Percentiles rank a stretch among this genome's conserved stretches.
Evolutionary conservation across 805 yeast genomes (phyloP).

Genomic region (Gaillardinia entomophila): DNA sequence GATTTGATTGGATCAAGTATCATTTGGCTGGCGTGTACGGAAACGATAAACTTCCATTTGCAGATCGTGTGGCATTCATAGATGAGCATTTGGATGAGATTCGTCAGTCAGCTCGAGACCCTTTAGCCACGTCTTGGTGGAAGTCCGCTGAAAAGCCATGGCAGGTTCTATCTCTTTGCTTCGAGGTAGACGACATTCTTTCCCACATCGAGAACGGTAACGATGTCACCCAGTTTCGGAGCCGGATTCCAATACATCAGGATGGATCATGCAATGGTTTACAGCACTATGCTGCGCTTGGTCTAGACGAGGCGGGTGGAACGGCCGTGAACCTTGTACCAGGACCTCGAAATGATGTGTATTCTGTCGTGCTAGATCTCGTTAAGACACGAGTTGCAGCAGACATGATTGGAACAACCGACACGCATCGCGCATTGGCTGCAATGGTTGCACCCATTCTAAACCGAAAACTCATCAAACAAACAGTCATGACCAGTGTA

Average conservation of each 20-base stretch:
- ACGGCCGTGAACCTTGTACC: constrained; percentile 33
- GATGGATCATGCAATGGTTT: constrained; percentile 44
- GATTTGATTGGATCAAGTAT: constrained; percentile 33
- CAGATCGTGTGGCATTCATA: constrained; percentile 21
- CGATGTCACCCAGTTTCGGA: constrained; percentile 12
- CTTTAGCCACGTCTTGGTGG: constrained; percentile 31
- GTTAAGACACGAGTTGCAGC: constrained; percentile 12
- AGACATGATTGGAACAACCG: background rate
- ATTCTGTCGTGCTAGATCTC: constrained; percentile 22
- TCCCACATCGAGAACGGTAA: constrained; percentile 11
- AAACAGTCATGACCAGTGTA: constrained; percentile 41
- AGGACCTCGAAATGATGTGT: constrained; percentile 24
- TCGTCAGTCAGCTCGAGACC: constrained; percentile 20
- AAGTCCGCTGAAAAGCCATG: constrained; percentile 32
- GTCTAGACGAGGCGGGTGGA: constrained; percentile 31
- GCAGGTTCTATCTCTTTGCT: constrained; percentile 31
- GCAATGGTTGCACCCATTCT: constrained; percentile 11
- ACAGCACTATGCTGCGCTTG: constrained; percentile 41
- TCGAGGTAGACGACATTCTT: constrained; percentile 20
- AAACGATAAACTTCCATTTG: constrained; percentile 17
- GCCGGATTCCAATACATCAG: constrained; percentile 34
- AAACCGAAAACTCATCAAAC: constrained; percentile 30
- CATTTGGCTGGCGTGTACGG: constrained; percentile 33
- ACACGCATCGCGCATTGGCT: constrained; percentile 7
- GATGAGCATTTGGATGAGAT: constrained; percentile 15